Evolutionary conservation across 202 grass and related monocot species (phyloP).

Genomic region (Brachypodium distachyon): DNA sequence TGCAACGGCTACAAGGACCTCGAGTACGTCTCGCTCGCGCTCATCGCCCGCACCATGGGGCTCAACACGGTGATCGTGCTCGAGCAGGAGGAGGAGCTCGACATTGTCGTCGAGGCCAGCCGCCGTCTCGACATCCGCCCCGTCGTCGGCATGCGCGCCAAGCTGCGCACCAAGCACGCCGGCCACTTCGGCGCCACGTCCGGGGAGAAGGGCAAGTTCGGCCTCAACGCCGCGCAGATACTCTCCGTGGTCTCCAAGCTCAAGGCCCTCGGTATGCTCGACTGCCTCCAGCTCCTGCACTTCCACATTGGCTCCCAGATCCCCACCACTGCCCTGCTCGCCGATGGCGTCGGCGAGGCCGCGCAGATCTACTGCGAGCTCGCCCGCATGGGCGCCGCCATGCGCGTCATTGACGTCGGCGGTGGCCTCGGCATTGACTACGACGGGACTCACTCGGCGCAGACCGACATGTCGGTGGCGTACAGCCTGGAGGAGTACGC

Average conservation of each 20-base stretch:
- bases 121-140: conserved; percentile 51
- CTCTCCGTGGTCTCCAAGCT: conserved; percentile 75
- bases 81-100: conserved; percentile 97
- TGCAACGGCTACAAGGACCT: conserved; percentile 98
- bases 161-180: conserved; percentile 93
- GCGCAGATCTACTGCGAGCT: conserved; percentile 94
- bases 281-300: conserved; percentile 94
- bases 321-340: conserved; percentile 66
- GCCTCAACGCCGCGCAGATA: conserved; percentile 69
- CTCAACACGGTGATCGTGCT: conserved; percentile 81
- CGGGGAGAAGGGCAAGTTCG: conserved; percentile 94
- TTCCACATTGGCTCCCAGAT: conserved; percentile 99
- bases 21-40: conserved; percentile 72
- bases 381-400: conserved; percentile 62
- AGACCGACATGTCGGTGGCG: conserved; percentile 81
- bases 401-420: conserved; percentile 79
- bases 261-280: conserved; percentile 56
- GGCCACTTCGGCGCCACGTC: conserved; percentile 93
- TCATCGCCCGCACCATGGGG: conserved; percentile 60
- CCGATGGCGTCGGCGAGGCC: conserved; percentile 83
- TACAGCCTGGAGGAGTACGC: conserved; percentile 90
- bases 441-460: conserved; percentile 66
- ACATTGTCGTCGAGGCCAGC: conserved; percentile 69
- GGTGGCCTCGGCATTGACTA: conserved; percentile 89
- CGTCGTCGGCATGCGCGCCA: conserved; percentile 78